These are phyloP conservation scores for Conringia planisiliqua DNA, from an alignment of 345 rosid species.

Conservation along the genomic window DNA sequence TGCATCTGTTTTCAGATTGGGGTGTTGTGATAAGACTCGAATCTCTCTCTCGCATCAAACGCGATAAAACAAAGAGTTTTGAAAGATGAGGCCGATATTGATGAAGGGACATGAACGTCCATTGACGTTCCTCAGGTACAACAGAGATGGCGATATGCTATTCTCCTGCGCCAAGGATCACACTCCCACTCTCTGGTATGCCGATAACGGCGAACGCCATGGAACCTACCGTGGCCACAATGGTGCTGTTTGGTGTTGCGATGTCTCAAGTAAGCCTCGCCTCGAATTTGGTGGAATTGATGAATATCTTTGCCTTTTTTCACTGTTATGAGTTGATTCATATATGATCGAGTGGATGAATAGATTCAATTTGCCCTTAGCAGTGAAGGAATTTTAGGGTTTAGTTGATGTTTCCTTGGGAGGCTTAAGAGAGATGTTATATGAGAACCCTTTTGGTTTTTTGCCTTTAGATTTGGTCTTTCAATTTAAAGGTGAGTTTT, in stretches of 20 bases:
- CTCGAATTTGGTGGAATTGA: background rate
- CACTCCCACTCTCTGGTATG: slow-evolving; percentile 92
- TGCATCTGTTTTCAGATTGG: background rate
- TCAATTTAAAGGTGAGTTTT: background rate
- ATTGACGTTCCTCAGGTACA: slow-evolving; percentile 79
- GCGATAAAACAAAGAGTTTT: background rate
- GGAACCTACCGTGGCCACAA: slow-evolving; percentile 99
- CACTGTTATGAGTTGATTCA: background rate
- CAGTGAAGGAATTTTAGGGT: background rate
- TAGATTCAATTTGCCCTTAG: background rate
- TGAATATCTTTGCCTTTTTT: background rate
- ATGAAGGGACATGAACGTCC: slow-evolving; percentile 99
- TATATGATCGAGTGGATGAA: background rate
- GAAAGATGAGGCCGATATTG: slow-evolving; percentile 82
- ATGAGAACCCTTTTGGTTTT: background rate
- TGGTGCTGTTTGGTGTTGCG: slow-evolving; percentile 97
- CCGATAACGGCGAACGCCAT: slow-evolving; percentile 90
- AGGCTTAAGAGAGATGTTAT: background rate
- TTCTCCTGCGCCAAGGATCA: slow-evolving; percentile 98
- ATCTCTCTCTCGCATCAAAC: background rate
- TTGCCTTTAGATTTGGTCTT: background rate
- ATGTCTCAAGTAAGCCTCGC: slow-evolving; percentile 58
- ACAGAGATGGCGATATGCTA: slow-evolving; percentile 86
- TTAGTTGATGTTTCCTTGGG: background rate
- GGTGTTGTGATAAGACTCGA: background rate